These are phyloP conservation scores for Dipodascopsis tothii DNA, from an alignment of 805 yeast species.

Conservation along the genomic window DNA sequence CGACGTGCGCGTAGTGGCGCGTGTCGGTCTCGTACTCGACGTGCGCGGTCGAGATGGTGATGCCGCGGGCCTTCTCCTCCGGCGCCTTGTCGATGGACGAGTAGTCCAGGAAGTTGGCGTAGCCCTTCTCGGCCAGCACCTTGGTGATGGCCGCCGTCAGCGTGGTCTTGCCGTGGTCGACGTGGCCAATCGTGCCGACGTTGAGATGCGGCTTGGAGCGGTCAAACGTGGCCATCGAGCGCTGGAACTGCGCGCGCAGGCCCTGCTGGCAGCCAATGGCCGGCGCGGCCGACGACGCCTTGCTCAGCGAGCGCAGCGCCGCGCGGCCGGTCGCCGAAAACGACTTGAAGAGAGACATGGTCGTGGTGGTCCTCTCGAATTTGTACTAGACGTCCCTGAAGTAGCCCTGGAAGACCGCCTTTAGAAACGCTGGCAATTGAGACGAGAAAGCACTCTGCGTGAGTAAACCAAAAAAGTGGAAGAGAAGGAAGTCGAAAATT, in stretches of 20 bases:
- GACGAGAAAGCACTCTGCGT: too few species aligned
- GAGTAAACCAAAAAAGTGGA: too few species aligned
- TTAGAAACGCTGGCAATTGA: too few species aligned
- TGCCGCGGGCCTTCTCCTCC: conserved; percentile 99
- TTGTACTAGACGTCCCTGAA: too few species aligned
- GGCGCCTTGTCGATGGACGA: conserved; percentile 94
- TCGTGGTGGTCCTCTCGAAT: too few species aligned
- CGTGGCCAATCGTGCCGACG: conserved; percentile 97
- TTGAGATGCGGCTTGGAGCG: conserved; percentile 96
- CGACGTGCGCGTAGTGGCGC: conserved; percentile 96
- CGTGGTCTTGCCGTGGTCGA: conserved; percentile 98
- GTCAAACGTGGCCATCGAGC: conserved; percentile 54
- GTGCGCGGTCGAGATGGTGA: conserved; percentile 95
- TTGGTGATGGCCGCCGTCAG: conserved; percentile 98
- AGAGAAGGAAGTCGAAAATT: too few species aligned
- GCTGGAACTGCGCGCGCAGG: background rate
- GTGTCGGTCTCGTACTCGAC: conserved; percentile 93
- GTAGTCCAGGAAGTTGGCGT: conserved; percentile 90
- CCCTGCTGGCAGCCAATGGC: background rate
- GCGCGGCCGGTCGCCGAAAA: background rate
- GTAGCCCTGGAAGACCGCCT: too few species aligned
- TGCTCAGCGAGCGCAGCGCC: background rate
- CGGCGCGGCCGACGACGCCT: background rate
- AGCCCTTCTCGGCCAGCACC: conserved; percentile 78
- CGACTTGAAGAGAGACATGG: background rate